Conservation (phyloP, 2,329 filamentous ascomycete genomes). For the Sarocladium brachiariae region DNA sequence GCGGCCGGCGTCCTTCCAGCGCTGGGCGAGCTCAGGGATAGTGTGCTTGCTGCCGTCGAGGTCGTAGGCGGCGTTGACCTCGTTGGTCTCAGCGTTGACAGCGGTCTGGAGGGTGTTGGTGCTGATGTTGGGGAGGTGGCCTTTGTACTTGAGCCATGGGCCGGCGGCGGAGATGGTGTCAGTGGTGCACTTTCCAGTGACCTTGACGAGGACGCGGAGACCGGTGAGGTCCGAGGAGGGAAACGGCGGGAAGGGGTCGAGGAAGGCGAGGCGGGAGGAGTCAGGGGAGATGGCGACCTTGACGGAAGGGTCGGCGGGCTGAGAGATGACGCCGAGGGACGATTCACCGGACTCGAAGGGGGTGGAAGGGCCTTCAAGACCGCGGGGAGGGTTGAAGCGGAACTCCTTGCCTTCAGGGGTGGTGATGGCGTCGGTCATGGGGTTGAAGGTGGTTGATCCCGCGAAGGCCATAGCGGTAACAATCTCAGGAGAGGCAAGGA, state of each 20-base stretch:
- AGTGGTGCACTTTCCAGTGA: constrained; percentile 96
- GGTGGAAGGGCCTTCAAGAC: constrained; percentile 53
- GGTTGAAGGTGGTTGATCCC: constrained; percentile 91
- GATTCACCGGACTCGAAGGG: constrained; percentile 75
- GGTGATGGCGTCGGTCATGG: constrained; percentile 75
- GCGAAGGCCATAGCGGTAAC: constrained; percentile 95
- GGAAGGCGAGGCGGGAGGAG: constrained; percentile 83
- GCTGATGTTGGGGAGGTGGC: constrained; percentile 94
- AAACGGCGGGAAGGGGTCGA: constrained; percentile 86
- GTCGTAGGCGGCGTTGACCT: constrained; percentile 91
- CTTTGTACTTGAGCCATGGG: constrained; percentile 99
- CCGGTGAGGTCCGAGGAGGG: constrained; percentile 66
- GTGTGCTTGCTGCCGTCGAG: constrained; percentile 65
- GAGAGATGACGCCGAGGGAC: constrained; percentile 65
- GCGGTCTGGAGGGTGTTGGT: constrained; percentile 97
- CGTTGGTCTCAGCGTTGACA: constrained; percentile 82
- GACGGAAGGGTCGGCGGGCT: constrained; percentile 62
- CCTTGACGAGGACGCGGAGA: constrained; percentile 87
- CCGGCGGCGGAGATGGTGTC: constrained; percentile 97
- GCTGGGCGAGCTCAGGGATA: constrained; percentile 80
- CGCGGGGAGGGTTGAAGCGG: constrained; percentile 74
- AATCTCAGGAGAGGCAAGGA: constrained; percentile 91
- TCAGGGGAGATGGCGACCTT: constrained; percentile 74
- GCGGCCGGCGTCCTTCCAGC: constrained; percentile 69
- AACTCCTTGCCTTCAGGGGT: constrained; percentile 77